These are phyloP conservation scores for Nannochloris sp. DNA, from an alignment of 139 green algal species.

Conservation along the genomic window DNA sequence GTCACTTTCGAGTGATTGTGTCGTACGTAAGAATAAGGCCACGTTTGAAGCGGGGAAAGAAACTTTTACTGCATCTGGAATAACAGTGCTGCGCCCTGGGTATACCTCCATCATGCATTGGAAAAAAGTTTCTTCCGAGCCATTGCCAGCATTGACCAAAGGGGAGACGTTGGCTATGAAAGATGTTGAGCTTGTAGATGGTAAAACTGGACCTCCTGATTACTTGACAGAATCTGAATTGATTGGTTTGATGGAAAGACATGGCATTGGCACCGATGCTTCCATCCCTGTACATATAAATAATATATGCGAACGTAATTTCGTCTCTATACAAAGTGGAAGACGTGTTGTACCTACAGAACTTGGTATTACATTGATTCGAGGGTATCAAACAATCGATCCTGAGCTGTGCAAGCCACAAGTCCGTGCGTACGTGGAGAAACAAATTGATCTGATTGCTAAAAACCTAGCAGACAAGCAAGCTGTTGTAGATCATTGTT, in stretches of 20 bases:
- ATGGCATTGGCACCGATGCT: constrained; percentile 69
- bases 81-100: constrained; percentile 39
- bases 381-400: constrained; percentile 29
- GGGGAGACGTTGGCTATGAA: constrained; percentile 48
- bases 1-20: constrained; percentile 56
- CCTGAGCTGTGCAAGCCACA: constrained; percentile 70
- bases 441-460: constrained; percentile 76
- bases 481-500: constrained; percentile 57
- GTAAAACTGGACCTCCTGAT: constrained; percentile 57
- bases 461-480: constrained; percentile 65
- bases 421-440: constrained; percentile 70
- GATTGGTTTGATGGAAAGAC: constrained; percentile 81
- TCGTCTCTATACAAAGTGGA: constrained; percentile 59
- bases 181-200: constrained; percentile 52
- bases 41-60: constrained; percentile 48
- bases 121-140: constrained; percentile 46
- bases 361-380: constrained; percentile 77
- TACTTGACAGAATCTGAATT: constrained; percentile 82
- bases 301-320: constrained; percentile 75
- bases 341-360: constrained; percentile 72
- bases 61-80: constrained; percentile 46
- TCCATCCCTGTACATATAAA: constrained; percentile 80
- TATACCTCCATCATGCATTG: constrained; percentile 82
- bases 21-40: constrained; percentile 43
- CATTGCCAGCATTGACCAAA: constrained; percentile 49